Evolutionary conservation across 257 asterid species (phyloP), one percentile per base, ranked within the genome.

Genomic region (Solanum peruvianum): DNA sequence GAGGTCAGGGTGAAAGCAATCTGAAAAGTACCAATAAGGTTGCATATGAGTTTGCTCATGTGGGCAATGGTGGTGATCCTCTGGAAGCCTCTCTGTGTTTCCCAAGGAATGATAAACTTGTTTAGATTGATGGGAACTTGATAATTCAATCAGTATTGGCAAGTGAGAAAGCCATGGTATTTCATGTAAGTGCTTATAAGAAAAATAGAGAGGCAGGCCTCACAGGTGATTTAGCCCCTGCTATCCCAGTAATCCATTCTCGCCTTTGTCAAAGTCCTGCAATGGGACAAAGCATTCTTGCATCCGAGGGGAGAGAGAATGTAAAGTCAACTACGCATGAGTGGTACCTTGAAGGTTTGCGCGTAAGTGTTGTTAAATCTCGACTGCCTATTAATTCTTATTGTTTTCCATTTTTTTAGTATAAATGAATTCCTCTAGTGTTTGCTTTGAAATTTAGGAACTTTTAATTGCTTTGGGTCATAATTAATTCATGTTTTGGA

Each of bases 71-170:
- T 82, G 93, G 93, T 12, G 95, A 91, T 87, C 92, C 94, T 81
- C 95, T 94, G 66, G 91, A 91, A 7, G 93, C 96, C 2, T 94
- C 96, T 6, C 80, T 94, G 87, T 93, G 13, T 90, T 95, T 94
- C 82, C 98, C 96, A 76, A 92, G 95, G 87, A 94, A 94, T 37
- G 96, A 93, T 84, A 94, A 93, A 86, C 95, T 92, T 83, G 94
- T 94, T 75, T 91, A 94, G 90, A 93, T 94, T 83, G 96, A 93
- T 44, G 94, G 96, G 11, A 94, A 93, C 89, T 86, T 94, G 89
- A 94, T 94, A 39, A 94, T 94, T 83, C 93, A 92, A 86, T 93
- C 95, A 9, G 89, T 92, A 42, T 83, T 94, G 35, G 91, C 96
- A 33, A 91, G 95, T 86, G 98, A 93, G 91, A 92, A 94, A 82